Evolutionary conservation across 805 yeast species (phyloP), one percentile per base, ranked within the genome.

Genomic region (Candida sithepensis): DNA sequence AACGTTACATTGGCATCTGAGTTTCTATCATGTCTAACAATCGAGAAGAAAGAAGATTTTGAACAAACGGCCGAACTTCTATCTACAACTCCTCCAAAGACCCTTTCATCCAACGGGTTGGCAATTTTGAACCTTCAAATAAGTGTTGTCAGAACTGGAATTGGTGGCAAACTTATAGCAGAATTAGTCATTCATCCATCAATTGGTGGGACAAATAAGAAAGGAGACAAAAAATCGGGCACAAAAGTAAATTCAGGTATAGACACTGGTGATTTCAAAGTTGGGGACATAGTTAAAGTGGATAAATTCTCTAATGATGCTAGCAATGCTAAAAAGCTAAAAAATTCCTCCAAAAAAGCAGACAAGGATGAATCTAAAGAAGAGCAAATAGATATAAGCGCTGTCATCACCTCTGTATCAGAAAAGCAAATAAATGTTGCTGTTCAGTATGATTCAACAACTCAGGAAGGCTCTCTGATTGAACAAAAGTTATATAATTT

Each of bases 271-370:
- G 79, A 78, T 21, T 61, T 88, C 23, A 74, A 81, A 53, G 75
- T 77, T 3, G 96, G 96, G 13, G 97, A 89, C 65, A 82, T 88
- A 38, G 91, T 89, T 2, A 76, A 73, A 54, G 50, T 88, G 12
- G 81, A 82, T 20, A 69, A 67, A 46, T 71, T 75, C 70, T 68
- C 72, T 0, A 49, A 51, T 21, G 47, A 54, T 21, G 54, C 55
- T 3, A 48, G 51, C 26, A 43, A 42, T 12, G 21, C 46, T 19
- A 48, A 44, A 45, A 60, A 58, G 44, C 46, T 65, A 43, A 66
- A 66, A 46, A 59, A 56, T 28, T 60, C 67, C 10, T 58, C 68
- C 1, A 65, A 66, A 38, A 63, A 58, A 38, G 48, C 57, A 24
- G 64, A 63, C 22, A 47, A 52, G 5, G 58, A 54, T 0, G 55